phyloP scores from a whole-genome alignment of 768 basidiomycete species.

The Gyrodon lividus region DNA sequence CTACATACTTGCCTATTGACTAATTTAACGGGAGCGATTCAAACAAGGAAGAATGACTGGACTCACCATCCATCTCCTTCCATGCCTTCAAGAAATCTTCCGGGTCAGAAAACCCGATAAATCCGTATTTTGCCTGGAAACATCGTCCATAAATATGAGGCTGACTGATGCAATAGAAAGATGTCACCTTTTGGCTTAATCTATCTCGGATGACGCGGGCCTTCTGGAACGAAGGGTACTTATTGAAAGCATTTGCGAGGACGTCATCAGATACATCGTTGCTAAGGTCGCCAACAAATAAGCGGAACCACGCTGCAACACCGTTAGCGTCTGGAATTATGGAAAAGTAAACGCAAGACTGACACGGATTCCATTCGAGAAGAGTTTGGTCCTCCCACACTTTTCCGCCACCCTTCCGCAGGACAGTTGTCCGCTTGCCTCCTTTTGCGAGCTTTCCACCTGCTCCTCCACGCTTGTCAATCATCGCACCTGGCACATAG shows the following conservation, averaged over 20 bases:
- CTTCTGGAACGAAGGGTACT: constrained; percentile 92
- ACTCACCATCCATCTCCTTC: constrained; percentile 98
- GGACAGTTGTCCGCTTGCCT: constrained; percentile 88
- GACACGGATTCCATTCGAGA: constrained; percentile 96
- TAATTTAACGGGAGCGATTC: constrained; percentile 3
- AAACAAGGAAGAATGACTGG: background rate
- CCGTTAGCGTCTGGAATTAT: constrained; percentile 1
- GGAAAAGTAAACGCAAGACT: constrained; percentile 29
- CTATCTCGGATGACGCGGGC: constrained; percentile 94
- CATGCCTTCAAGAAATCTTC: constrained; percentile 98
- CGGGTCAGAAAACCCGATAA: constrained; percentile 96
- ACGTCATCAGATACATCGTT: constrained; percentile 98
- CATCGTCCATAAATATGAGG: constrained; percentile 4
- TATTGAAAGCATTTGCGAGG: constrained; percentile 87
- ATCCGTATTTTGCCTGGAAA: constrained; percentile 88
- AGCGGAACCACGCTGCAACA: constrained; percentile 84
- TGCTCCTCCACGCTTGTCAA: constrained; percentile 82
- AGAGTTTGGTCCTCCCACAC: constrained; percentile 98
- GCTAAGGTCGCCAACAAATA: constrained; percentile 97
- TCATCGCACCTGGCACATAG: constrained; percentile 89
- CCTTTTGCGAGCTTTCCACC: constrained; percentile 87
- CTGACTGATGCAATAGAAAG: background rate
- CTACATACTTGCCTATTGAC: constrained; percentile 88
- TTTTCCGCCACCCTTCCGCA: constrained; percentile 94
- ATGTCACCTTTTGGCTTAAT: constrained; percentile 83